Conservation (phyloP, 2,329 filamentous ascomycete species). For the Scedosporium dehoogii region DNA sequence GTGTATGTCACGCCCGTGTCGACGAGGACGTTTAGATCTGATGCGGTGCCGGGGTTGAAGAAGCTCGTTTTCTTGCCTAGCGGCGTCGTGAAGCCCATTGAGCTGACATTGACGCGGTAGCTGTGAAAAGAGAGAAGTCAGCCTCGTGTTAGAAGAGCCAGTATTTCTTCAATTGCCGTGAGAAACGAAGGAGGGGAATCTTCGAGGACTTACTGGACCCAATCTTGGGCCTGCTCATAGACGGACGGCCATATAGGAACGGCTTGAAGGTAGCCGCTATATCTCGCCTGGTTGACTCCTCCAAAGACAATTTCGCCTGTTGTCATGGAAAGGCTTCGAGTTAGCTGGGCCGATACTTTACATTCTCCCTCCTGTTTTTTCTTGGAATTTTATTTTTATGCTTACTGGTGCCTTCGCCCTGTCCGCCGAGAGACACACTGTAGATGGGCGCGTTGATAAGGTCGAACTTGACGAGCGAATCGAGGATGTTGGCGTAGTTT, state of each 20-base stretch:
- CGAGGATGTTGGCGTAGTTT: conserved; percentile 22
- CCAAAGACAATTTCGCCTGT: conserved; percentile 32
- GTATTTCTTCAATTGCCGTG: not conserved
- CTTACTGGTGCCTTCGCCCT: conserved; percentile 21
- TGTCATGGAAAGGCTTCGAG: too few species aligned
- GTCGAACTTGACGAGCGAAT: conserved; percentile 21
- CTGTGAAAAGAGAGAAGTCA: conserved; percentile 10
- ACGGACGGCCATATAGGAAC: conserved; percentile 24
- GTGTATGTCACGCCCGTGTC: conserved; percentile 44
- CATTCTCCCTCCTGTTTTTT: too few species aligned
- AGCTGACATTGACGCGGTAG: conserved; percentile 28
- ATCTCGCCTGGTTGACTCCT: conserved; percentile 29
- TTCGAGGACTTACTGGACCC: conserved; percentile 18
- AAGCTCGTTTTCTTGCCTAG: conserved; percentile 24
- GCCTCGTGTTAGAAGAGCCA: not conserved
- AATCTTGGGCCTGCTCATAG: conserved; percentile 20
- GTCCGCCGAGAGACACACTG: conserved; percentile 23
- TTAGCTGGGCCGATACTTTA: too few species aligned
- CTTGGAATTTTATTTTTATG: not conserved
- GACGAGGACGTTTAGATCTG: conserved; percentile 36
- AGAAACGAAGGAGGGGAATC: not conserved
- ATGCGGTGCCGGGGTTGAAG: conserved; percentile 31
- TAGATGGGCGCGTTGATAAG: conserved; percentile 26
- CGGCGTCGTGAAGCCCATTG: conserved; percentile 21
- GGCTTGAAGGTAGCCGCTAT: conserved; percentile 20